A percentile compares a stretch with the other conserved stretches of the same genome.
Evolutionary conservation across 177 flowering plant species (phyloP).

Genomic region (Telopea speciosissima): DNA sequence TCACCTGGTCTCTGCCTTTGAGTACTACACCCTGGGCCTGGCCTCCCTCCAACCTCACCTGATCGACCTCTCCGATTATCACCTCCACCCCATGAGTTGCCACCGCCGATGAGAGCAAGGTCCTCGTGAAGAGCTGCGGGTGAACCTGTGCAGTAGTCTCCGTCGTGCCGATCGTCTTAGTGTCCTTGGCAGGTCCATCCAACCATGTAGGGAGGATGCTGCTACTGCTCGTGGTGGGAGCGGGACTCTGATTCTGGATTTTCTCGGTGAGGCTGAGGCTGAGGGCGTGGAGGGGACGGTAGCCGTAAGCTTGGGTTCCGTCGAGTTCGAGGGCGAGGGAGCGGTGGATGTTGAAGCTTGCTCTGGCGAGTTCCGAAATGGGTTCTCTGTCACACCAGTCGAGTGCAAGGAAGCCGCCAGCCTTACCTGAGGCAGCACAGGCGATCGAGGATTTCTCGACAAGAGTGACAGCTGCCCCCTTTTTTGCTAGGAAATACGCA

Average conservation of each 20-base stretch:
- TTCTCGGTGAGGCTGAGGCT: conserved; percentile 22
- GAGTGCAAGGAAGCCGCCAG: conserved; percentile 90
- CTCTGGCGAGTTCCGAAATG: conserved; percentile 58
- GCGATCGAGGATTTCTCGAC: conserved; percentile 83
- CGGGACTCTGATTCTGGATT: background rate
- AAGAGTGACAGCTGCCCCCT: conserved; percentile 67
- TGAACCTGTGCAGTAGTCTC: conserved; percentile 89
- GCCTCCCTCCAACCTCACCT: conserved; percentile 39
- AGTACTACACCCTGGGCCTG: conserved; percentile 44
- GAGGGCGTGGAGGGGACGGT: conserved; percentile 65
- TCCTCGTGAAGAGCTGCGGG: conserved; percentile 65
- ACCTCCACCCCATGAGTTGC: conserved; percentile 53
- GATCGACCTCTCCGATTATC: conserved; percentile 67
- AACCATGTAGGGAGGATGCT: conserved; percentile 54
- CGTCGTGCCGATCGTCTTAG: conserved; percentile 52
- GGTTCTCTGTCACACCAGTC: conserved; percentile 94
- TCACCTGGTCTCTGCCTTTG: conserved; percentile 35
- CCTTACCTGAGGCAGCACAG: conserved; percentile 94
- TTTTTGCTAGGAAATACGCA: conserved; percentile 74
- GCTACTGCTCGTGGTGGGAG: conserved; percentile 2
- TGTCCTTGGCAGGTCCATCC: conserved; percentile 49
- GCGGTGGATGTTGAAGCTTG: conserved; percentile 92
- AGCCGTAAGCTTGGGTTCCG: conserved; percentile 66
- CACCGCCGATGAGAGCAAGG: conserved; percentile 47
- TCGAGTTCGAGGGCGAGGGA: conserved; percentile 65